Conservation (phyloP, 1,139 yeast genomes). For the Meyerozyma carpophila region DNA sequence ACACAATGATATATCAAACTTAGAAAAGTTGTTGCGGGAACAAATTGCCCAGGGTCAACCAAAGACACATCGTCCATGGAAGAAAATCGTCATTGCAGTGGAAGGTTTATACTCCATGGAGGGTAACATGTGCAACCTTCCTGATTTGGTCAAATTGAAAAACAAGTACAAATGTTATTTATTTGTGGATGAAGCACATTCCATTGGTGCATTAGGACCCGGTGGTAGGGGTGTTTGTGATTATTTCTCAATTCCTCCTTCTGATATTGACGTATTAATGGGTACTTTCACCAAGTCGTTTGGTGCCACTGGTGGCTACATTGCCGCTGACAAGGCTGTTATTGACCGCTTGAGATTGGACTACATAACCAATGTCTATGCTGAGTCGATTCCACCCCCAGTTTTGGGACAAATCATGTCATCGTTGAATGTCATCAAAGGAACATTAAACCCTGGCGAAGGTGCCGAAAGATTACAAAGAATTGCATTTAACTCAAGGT, state of each 20-base stretch:
- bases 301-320: constrained; percentile 98
- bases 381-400: constrained; percentile 87
- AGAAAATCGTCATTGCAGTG: constrained; percentile 84
- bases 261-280: constrained; percentile 80
- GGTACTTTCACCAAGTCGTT: constrained; percentile 96
- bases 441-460: constrained; percentile 85
- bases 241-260: constrained; percentile 75
- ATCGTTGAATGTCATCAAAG: constrained; percentile 72
- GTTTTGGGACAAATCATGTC: constrained; percentile 85
- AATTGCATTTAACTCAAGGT: constrained; percentile 92
- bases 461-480: constrained; percentile 88
- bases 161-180: constrained; percentile 84
- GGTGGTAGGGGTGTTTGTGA: constrained; percentile 93
- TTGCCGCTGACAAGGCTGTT: constrained; percentile 65
- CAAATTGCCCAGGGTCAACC: constrained; percentile 97
- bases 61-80: constrained; percentile 96
- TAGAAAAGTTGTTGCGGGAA: constrained; percentile 77
- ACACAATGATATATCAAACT: constrained; percentile 81
- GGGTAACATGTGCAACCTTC: constrained; percentile 89
- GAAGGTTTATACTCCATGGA: constrained; percentile 98
- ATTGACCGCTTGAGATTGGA: constrained; percentile 72
- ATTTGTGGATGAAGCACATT: constrained; percentile 96
- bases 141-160: constrained; percentile 67
- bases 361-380: constrained; percentile 68
- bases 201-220: constrained; percentile 97